Evolutionary conservation across 345 rosid species (phyloP).

Genomic region (Bretschneidera sinensis): DNA sequence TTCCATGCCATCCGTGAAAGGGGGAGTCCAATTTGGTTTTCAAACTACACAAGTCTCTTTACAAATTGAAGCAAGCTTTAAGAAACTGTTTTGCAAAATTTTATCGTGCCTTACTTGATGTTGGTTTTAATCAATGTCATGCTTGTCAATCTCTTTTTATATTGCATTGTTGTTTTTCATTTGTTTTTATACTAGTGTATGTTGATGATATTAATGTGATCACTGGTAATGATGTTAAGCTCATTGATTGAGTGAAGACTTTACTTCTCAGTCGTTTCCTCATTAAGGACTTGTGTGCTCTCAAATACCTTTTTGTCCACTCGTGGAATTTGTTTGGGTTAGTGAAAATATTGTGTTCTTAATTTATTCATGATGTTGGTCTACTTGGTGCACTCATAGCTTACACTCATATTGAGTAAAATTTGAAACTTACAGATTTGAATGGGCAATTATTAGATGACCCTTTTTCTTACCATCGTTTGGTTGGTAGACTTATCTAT

Average conservation of each 20-base stretch:
- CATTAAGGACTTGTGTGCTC: not conserved
- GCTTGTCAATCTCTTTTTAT: not conserved
- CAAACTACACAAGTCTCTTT: not conserved
- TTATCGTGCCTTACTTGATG: accelerated
- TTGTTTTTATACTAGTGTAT: accelerated
- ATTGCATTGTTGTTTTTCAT: too few relatives aligned
- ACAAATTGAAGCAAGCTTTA: not conserved
- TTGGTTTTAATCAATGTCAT: not conserved
- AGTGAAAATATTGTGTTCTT: too few relatives aligned
- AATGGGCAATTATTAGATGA: too few relatives aligned
- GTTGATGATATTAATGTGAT: not conserved
- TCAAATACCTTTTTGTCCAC: not conserved
- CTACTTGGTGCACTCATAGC: too few relatives aligned
- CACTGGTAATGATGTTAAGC: not conserved
- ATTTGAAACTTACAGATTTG: too few relatives aligned
- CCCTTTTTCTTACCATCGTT: too few relatives aligned
- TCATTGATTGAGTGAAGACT: too few relatives aligned
- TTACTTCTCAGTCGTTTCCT: not conserved
- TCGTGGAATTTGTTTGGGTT: too few relatives aligned
- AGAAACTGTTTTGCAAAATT: not conserved
- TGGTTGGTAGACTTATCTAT: too few relatives aligned
- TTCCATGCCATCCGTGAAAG: not conserved
- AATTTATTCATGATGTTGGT: too few relatives aligned
- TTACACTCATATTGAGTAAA: too few relatives aligned
- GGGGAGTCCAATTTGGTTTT: not conserved